These are phyloP conservation scores for Talaromyces sp. DNA, from an alignment of 2,329 filamentous ascomycete genomes.

Conservation along the genomic window DNA sequence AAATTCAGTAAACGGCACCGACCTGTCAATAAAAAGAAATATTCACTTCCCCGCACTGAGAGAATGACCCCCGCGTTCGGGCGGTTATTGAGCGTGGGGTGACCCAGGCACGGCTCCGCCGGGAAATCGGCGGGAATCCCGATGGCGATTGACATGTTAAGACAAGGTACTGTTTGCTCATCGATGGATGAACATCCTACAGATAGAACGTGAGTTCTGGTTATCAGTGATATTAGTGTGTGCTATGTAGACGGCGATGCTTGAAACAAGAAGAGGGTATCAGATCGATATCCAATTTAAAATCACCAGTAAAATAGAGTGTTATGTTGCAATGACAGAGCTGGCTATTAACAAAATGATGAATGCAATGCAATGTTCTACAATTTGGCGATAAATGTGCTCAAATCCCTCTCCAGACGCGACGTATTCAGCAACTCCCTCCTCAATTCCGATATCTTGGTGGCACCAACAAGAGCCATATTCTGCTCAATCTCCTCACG, in stretches of 20 bases:
- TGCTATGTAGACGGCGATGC: background rate
- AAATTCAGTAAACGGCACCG: too few species aligned
- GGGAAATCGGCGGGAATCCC: constrained; percentile 8
- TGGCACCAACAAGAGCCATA: constrained; percentile 34
- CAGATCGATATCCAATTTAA: too few species aligned
- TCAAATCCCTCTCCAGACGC: constrained; percentile 31
- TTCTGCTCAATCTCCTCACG: constrained; percentile 35
- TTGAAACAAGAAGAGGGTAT: too few species aligned
- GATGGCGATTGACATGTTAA: background rate
- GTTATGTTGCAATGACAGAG: background rate
- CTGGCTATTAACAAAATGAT: too few species aligned
- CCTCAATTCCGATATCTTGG: constrained; percentile 26
- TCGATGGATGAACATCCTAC: background rate
- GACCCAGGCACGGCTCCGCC: background rate
- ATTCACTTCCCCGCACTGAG: background rate
- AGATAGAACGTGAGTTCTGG: background rate
- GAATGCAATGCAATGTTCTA: background rate
- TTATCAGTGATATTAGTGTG: too few species aligned
- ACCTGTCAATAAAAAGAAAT: background rate
- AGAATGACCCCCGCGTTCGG: background rate
- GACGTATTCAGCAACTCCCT: constrained; percentile 32
- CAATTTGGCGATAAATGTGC: constrained; percentile 21
- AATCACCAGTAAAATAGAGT: too few species aligned
- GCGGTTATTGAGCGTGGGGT: constrained; percentile 4
- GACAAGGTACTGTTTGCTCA: background rate